A percentile compares a stretch with the other conserved stretches of the same genome.
Evolutionary conservation across 1,284 basidiomycete genomes (phyloP).

Genomic region (Cutaneotrichosporon sp.): DNA sequence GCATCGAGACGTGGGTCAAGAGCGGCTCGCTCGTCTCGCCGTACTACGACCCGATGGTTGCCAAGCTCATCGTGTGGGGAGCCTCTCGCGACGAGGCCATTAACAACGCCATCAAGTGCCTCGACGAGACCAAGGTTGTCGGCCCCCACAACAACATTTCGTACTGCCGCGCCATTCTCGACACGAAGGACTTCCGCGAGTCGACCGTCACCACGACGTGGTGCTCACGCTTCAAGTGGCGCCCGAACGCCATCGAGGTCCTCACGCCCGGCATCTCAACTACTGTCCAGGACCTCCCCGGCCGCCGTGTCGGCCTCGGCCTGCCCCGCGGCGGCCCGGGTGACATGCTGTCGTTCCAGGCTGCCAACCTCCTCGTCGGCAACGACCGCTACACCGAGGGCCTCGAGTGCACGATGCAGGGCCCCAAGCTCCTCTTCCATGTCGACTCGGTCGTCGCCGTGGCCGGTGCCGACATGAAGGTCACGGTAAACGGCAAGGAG

Average conservation of each 20-base stretch:
- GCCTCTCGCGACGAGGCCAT: conserved; percentile 28
- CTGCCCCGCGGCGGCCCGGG: conserved; percentile 69
- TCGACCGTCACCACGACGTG: conserved; percentile 63
- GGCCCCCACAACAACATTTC: conserved; percentile 63
- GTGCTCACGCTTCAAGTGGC: conserved; percentile 50
- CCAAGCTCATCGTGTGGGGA: conserved; percentile 43
- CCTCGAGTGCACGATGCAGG: conserved; percentile 59
- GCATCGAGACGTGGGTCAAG: conserved; percentile 48
- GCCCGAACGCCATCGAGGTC: conserved; percentile 60
- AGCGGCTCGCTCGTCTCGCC: conserved; percentile 59
- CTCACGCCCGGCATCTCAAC: conserved; percentile 63
- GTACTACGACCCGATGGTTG: conserved; percentile 62
- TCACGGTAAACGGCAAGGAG: conserved; percentile 57
- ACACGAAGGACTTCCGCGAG: conserved; percentile 54
- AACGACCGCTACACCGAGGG: conserved; percentile 62
- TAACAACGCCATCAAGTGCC: conserved; percentile 33
- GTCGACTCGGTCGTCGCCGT: conserved; percentile 60
- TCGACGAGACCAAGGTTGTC: conserved; percentile 54
- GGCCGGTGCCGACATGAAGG: conserved; percentile 59
- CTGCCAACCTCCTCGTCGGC: conserved; percentile 65
- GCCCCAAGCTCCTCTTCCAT: conserved; percentile 58
- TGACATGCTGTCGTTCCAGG: conserved; percentile 63
- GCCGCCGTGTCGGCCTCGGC: conserved; percentile 62
- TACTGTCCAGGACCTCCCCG: conserved; percentile 67
- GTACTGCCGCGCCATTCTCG: conserved; percentile 59